Conservation (phyloP, 2,329 filamentous ascomycete genomes). For the Fusarium sp. region DNA sequence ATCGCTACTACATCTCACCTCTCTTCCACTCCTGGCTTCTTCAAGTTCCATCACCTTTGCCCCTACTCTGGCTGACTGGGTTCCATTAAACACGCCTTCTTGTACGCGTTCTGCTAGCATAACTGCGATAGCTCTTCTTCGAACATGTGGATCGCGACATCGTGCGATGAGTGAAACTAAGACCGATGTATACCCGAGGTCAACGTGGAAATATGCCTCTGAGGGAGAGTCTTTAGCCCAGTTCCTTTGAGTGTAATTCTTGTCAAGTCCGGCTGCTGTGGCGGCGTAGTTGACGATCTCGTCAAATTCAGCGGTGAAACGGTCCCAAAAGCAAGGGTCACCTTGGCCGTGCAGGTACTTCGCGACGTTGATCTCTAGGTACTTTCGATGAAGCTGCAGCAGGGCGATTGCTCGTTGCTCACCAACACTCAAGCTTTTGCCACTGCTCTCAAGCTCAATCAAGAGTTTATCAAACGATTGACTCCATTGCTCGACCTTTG, state of each 20-base stretch:
- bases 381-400: slow-evolving; percentile 17
- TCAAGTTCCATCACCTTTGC: slow-evolving; percentile 20
- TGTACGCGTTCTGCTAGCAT: slow-evolving; percentile 17
- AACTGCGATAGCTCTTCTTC: slow-evolving; percentile 4
- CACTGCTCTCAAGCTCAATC: background rate
- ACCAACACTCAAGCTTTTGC: fast-evolving
- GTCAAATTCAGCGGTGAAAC: background rate
- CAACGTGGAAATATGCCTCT: slow-evolving; percentile 13
- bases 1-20: slow-evolving; percentile 2
- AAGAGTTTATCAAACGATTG: slow-evolving; percentile 2
- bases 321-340: slow-evolving; percentile 26
- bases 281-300: background rate
- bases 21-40: background rate
- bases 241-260: background rate
- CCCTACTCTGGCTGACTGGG: slow-evolving; percentile 6
- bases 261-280: background rate
- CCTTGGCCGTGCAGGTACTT: slow-evolving; percentile 16
- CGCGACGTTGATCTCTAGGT: slow-evolving; percentile 11
- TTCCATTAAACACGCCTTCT: slow-evolving; percentile 16
- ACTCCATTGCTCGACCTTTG: slow-evolving; percentile 6
- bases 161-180: slow-evolving; percentile 11
- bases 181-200: slow-evolving; percentile 16
- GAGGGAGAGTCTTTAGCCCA: background rate
- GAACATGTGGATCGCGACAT: slow-evolving; percentile 13
- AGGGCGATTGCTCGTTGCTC: slow-evolving; percentile 9